phyloP scores from a whole-genome alignment of 108 stramenopile genomes.

The Cyclotella choctawhatcheeana region DNA sequence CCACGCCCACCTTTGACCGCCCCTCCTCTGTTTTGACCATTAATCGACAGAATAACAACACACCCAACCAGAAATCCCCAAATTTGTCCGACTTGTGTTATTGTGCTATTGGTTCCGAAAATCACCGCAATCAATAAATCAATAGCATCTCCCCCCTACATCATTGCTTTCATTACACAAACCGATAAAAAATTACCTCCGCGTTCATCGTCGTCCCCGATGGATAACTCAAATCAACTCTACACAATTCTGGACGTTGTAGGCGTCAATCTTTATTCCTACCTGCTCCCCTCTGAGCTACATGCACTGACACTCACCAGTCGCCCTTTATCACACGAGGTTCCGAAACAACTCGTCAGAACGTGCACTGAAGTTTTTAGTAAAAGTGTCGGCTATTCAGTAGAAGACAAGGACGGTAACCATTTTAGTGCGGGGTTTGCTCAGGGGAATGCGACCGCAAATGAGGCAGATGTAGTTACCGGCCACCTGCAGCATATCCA shows the following conservation, averaged over 20 bases:
- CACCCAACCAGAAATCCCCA: no score
- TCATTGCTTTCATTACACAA: no score
- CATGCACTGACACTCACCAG: background rate
- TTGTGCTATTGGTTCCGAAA: no score
- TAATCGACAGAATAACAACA: no score
- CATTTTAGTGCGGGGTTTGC: slow-evolving; percentile 2
- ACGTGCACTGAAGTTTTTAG: slow-evolving; percentile 6
- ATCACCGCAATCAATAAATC: no score
- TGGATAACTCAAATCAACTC: slow-evolving; percentile 1
- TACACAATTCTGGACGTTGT: slow-evolving; percentile 4
- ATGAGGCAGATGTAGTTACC: background rate
- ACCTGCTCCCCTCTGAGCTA: background rate
- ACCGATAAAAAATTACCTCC: no score
- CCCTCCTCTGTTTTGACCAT: no score
- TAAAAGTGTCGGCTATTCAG: slow-evolving; percentile 1
- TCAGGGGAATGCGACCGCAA: background rate
- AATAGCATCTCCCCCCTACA: no score
- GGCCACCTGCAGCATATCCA: slow-evolving; percentile 3
- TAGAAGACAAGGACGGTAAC: slow-evolving; percentile 4
- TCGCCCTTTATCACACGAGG: background rate
- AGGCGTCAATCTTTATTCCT: slow-evolving; percentile 6
- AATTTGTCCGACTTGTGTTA: no score
- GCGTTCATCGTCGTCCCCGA: no score
- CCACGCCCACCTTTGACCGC: no score
- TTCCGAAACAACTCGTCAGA: background rate